Percentiles rank a stretch among this genome's conserved stretches.
Conservation (phyloP, 140 eudicot genomes). For the Eryngium alpinum region DNA sequence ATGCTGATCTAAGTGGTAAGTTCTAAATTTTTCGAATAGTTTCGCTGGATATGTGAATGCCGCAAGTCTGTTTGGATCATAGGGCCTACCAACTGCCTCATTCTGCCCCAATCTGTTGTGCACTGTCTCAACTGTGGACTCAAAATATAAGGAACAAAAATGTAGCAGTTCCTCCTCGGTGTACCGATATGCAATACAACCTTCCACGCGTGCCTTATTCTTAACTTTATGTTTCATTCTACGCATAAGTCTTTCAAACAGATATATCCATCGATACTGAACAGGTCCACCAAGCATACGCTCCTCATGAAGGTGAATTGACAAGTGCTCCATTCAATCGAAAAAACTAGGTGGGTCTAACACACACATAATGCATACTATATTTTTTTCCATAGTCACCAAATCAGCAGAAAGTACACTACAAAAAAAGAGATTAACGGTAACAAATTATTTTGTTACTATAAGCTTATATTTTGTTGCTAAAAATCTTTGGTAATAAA, state of each 20-base stretch:
- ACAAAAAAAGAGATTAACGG: no score
- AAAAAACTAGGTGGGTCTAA: neutral
- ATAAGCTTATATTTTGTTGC: no score
- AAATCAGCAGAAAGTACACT: neutral
- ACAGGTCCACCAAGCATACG: neutral
- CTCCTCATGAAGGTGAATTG: neutral
- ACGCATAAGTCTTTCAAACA: neutral
- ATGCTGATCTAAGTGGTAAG: no score
- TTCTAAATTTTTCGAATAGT: neutral
- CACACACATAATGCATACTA: neutral
- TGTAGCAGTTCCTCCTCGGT: neutral
- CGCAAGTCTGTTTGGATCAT: neutral
- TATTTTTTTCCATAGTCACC: neutral
- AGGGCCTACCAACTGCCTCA: neutral
- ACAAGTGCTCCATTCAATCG: neutral
- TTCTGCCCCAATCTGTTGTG: neutral
- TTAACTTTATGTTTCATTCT: neutral
- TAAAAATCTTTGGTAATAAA: no score
- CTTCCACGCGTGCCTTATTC: constrained; percentile 1
- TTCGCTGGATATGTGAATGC: neutral
- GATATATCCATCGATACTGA: neutral
- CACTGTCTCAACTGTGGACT: neutral
- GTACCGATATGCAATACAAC: neutral
- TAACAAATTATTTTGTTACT: no score
- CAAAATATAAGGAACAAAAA: neutral